Percentiles rank a stretch among this genome's conserved stretches.
These are phyloP conservation scores for Bocquillonia castaneifolia DNA, from an alignment of 441 rosid species.

Conservation along the genomic window DNA sequence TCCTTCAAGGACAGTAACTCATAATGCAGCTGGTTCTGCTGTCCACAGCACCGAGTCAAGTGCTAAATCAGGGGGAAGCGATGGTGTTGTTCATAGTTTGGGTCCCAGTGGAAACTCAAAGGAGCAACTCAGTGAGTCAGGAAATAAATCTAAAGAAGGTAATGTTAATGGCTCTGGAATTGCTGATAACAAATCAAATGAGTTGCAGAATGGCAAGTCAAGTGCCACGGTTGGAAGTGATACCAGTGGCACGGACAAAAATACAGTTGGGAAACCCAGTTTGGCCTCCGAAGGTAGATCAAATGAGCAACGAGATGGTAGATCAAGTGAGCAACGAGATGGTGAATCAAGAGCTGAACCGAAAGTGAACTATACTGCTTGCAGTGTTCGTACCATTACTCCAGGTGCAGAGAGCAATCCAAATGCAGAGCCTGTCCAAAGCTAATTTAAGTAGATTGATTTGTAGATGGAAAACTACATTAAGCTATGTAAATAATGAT, in stretches of 20 bases:
- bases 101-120: constrained; percentile 28
- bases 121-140: constrained; percentile 23
- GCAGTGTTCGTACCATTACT: constrained; percentile 16
- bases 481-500: constrained; percentile 29
- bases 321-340: constrained; percentile 29
- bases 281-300: constrained; percentile 26
- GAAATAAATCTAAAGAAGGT: constrained; percentile 24
- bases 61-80: constrained; percentile 29
- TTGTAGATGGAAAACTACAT: constrained; percentile 4
- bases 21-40: constrained; percentile 34
- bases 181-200: constrained; percentile 20
- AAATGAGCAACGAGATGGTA: constrained; percentile 29
- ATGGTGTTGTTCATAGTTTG: constrained; percentile 20
- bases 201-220: constrained; percentile 32
- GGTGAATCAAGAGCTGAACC: constrained; percentile 32
- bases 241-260: not conserved
- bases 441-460: constrained; percentile 30
- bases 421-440: constrained; percentile 54
- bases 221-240: constrained; percentile 24
- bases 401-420: constrained; percentile 26
- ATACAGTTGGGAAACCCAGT: constrained; percentile 9
- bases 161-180: constrained; percentile 5
- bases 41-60: constrained; percentile 28
- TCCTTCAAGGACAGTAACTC: constrained; percentile 65
- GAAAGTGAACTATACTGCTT: constrained; percentile 20